Evolutionary conservation across 805 yeast species (phyloP), one percentile per base, ranked within the genome.

Genomic region (Isabelozyma gotoi): DNA sequence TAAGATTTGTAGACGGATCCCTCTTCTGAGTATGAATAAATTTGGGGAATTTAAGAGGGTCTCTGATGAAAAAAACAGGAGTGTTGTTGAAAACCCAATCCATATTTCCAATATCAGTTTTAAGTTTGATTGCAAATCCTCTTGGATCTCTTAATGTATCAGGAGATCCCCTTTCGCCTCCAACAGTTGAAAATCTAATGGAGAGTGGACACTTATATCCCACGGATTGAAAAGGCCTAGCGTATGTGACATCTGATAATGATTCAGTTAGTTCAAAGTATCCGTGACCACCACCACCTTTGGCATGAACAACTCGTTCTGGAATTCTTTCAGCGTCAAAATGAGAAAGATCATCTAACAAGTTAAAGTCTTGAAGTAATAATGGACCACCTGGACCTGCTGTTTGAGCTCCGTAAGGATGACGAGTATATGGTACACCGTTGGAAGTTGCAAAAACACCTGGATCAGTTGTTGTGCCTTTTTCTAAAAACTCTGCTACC

Each of bases 11-110:
- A 55, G 77, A 73, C 15, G 88, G 88, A 64, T 81, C 74, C 55
- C 88, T 77, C 74, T 82, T 82, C 65, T 81, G 87, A 17, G 87
- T 78, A 68, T 82, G 87, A 53, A 82, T 81, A 59, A 81, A 81
- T 51, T 73, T 72, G 7, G 85, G 82, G 69, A 82, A 82, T 69
- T 81, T 81, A 35, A 74, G 62, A 31, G 85, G 85, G 62, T 81
- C 83, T 49, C 86, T 72, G 46, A 82, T 68, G 65, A 81, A 81
- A 60, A 81, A 81, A 19, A 82, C 72, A 11, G 88, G 88, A 16
- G 88, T 83, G 67, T 83, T 83, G 68, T 81, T 83, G 71, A 79
- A 81, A 16, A 82, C 88, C 84, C 85, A 82, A 67, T 82, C 88
- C 55, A 80, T 64, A 62, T 76, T 78, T 42, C 88, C 88, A 57